These are phyloP conservation scores for Leishmania gerbilli DNA, from an alignment of 208 protist genomes.

Conservation along the genomic window DNA sequence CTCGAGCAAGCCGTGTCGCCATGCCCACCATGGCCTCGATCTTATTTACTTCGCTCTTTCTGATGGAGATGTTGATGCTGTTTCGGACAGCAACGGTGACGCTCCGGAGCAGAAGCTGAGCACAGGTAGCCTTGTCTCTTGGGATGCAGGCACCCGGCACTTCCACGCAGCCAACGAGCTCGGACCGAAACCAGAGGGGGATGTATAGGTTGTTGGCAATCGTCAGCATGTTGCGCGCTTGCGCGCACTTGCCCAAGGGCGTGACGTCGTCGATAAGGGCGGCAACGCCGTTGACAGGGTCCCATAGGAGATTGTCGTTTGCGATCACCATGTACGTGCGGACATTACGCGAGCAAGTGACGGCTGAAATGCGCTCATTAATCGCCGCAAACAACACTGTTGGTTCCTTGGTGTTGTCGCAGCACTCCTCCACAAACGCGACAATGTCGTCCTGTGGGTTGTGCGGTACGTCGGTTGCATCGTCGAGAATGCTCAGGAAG, in stretches of 20 bases:
- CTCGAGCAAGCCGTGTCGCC: conserved; percentile 78
- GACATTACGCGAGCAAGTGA: conserved; percentile 22
- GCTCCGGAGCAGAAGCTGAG: conserved; percentile 35
- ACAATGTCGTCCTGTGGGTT: conserved; percentile 17
- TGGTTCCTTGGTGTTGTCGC: conserved; percentile 26
- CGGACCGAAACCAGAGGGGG: conserved; percentile 40
- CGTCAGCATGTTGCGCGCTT: conserved; percentile 23
- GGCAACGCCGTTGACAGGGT: conserved; percentile 64
- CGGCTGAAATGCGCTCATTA: conserved; percentile 42
- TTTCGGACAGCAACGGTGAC: conserved; percentile 32
- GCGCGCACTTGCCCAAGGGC: conserved; percentile 50
- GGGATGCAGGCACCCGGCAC: conserved; percentile 28
- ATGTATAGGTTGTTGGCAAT: conserved; percentile 69
- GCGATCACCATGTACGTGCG: conserved; percentile 47
- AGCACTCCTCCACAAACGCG: conserved; percentile 42
- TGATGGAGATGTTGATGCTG: conserved; percentile 19
- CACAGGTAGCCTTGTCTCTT: not conserved
- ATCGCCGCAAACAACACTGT: conserved; percentile 42
- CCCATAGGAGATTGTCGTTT: conserved; percentile 57
- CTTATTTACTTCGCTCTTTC: conserved; percentile 51
- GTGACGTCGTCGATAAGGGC: conserved; percentile 46
- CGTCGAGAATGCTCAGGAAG: conserved; percentile 16
- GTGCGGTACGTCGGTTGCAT: not conserved
- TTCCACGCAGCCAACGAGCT: conserved; percentile 70
- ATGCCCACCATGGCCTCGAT: conserved; percentile 82